A percentile compares a stretch with the other conserved stretches of the same genome.
Conservation (phyloP, 177 flowering plant species). For the Vitis hybrid region DNA sequence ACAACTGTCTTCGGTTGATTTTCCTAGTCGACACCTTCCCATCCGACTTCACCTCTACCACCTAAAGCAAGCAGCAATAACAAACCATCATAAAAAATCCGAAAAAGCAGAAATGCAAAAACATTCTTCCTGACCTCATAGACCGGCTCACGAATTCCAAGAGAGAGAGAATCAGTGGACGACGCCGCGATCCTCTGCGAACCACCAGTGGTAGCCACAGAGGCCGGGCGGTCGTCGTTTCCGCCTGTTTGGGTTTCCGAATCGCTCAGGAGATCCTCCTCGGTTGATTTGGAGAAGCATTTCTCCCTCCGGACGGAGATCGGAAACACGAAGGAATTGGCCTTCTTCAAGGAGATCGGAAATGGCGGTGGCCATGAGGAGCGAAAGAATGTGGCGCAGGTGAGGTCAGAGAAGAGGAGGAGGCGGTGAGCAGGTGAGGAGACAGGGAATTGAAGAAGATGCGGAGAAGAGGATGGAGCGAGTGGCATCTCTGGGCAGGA, state of each 20-base stretch:
- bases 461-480: slow-evolving; percentile 17
- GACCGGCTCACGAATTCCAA: slow-evolving; percentile 84
- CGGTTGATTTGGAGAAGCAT: slow-evolving; percentile 35
- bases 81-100: background rate
- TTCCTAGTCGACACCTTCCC: slow-evolving; percentile 69
- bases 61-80: slow-evolving; percentile 34
- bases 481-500: slow-evolving; percentile 15
- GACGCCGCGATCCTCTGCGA: slow-evolving; percentile 19
- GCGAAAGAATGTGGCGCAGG: background rate
- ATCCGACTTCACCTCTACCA: slow-evolving; percentile 80
- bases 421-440: slow-evolving; percentile 15
- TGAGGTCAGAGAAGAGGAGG: slow-evolving; percentile 18
- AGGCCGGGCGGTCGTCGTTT: slow-evolving; percentile 15
- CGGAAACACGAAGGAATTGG: slow-evolving; percentile 11
- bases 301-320: slow-evolving; percentile 11
- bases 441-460: slow-evolving; percentile 25
- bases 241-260: slow-evolving; percentile 23
- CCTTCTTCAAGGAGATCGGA: slow-evolving; percentile 14
- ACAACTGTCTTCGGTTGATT: slow-evolving; percentile 71
- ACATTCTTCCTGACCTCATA: slow-evolving; percentile 55
- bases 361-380: background rate
- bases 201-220: background rate
- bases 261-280: slow-evolving; percentile 26
- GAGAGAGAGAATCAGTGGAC: slow-evolving; percentile 49
- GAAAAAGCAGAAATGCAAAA: background rate